phyloP scores from a whole-genome alignment of 1,139 yeast genomes.

The Kodamaea plutei region DNA sequence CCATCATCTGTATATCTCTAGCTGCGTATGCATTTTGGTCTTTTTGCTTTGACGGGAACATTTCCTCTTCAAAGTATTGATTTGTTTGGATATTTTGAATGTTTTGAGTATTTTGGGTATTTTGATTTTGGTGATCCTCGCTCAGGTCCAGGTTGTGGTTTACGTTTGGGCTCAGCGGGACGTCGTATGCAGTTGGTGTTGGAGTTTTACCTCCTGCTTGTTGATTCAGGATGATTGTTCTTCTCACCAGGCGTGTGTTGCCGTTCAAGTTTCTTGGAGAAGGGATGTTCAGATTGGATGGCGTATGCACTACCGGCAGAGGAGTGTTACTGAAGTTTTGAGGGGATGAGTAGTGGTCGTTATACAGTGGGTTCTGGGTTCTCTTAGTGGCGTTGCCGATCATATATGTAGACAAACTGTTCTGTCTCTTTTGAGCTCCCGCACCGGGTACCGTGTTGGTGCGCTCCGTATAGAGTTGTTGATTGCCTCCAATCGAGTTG shows the following conservation, averaged over 20 bases:
- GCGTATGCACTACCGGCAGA: slow-evolving; percentile 2
- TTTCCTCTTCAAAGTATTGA: background rate
- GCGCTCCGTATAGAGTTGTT: slow-evolving; percentile 4
- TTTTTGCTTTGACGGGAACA: no score
- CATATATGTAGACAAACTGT: slow-evolving; percentile 35
- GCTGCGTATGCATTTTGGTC: slow-evolving; percentile 1
- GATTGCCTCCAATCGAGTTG: no score
- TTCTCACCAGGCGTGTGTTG: slow-evolving; percentile 7
- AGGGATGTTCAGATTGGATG: slow-evolving; percentile 6
- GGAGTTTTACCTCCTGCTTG: slow-evolving; percentile 29
- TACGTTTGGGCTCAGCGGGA: slow-evolving; percentile 40
- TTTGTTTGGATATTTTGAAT: background rate
- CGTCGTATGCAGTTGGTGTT: slow-evolving; percentile 41
- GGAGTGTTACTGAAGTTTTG: slow-evolving; percentile 4
- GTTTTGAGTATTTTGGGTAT: background rate
- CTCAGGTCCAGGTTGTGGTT: slow-evolving; percentile 39
- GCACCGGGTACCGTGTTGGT: slow-evolving; percentile 1
- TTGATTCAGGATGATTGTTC: slow-evolving; percentile 9
- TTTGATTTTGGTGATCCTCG: slow-evolving; percentile 18
- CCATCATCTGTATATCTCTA: slow-evolving; percentile 1
- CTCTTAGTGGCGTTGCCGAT: slow-evolving; percentile 34
- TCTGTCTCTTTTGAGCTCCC: slow-evolving; percentile 35
- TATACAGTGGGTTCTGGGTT: slow-evolving; percentile 21
- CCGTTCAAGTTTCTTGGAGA: slow-evolving; percentile 5
- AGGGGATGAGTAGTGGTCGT: slow-evolving; percentile 2